These are phyloP conservation scores for Corymbia maculata DNA, from an alignment of 345 rosid genomes.

Conservation along the genomic window DNA sequence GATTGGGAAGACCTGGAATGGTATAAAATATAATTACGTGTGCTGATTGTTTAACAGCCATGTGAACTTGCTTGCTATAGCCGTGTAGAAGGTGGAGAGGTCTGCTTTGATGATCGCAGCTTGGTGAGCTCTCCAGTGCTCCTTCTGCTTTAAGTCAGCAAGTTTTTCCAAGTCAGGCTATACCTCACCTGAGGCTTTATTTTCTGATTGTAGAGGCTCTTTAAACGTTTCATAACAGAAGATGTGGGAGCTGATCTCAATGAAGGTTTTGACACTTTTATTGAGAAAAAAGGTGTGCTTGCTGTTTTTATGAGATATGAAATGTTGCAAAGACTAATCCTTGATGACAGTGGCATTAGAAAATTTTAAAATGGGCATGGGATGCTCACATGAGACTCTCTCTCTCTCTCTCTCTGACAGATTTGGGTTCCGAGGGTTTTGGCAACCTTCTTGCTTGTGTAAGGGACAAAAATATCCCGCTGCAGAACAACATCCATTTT, in stretches of 20 bases:
- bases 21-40: neutral
- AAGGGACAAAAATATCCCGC: conserved; percentile 68
- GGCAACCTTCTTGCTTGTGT: conserved; percentile 82
- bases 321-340: neutral
- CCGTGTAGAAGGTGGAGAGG: conserved; percentile 79
- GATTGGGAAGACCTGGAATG: neutral
- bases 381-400: neutral
- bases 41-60: conserved; percentile 42
- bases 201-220: conserved; percentile 56
- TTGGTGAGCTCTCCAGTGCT: conserved; percentile 46
- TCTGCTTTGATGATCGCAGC: conserved; percentile 65
- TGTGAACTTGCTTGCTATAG: conserved; percentile 87
- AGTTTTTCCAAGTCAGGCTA: neutral
- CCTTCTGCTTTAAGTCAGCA: neutral
- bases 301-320: neutral
- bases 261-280: conserved; percentile 84
- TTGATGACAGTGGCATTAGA: neutral
- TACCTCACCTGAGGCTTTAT: conserved; percentile 1
- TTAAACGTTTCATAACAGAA: conserved; percentile 67
- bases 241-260: conserved; percentile 90
- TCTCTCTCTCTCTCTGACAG: conserved; percentile 27
- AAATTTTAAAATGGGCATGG: neutral
- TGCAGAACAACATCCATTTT: conserved; percentile 94
- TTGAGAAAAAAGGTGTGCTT: conserved; percentile 60
- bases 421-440: conserved; percentile 82